phyloP scores from a whole-genome alignment of 169 alveolate species.

The Toxoplasma gondii region DNA sequence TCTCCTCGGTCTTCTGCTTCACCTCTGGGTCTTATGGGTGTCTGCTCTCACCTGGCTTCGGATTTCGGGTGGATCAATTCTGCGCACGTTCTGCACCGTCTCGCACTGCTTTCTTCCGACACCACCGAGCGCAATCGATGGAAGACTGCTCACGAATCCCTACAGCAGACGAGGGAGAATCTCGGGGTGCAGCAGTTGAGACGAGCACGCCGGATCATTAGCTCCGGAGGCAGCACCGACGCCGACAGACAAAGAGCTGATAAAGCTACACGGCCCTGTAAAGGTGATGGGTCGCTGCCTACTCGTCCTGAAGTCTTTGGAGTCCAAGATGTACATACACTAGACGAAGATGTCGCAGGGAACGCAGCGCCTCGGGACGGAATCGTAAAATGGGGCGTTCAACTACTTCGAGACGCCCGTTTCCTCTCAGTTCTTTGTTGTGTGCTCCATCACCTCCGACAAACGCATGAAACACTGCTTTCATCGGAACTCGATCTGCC shows the following conservation, averaged over 20 bases:
- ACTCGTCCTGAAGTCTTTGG: neutral
- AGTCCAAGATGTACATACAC: neutral
- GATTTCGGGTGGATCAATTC: constrained; percentile 26
- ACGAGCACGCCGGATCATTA: neutral
- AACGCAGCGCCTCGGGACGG: neutral
- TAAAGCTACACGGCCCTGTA: neutral
- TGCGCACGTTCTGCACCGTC: constrained; percentile 37
- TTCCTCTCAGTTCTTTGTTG: neutral
- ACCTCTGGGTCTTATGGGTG: neutral
- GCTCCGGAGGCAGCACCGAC: neutral
- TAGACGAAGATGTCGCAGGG: neutral
- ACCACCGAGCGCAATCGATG: neutral
- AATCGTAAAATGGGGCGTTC: too few relatives aligned
- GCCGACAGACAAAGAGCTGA: neutral
- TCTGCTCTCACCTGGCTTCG: constrained; percentile 13
- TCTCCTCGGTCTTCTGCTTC: neutral
- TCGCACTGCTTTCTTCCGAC: neutral
- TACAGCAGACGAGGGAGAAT: neutral
- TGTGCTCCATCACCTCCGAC: constrained; percentile 19
- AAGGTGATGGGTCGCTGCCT: neutral
- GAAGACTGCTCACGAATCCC: neutral
- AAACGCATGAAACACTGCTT: neutral
- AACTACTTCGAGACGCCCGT: neutral
- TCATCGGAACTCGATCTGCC: neutral
- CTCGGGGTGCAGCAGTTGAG: neutral